A percentile compares a stretch with the other conserved stretches of the same genome.
These are phyloP conservation scores for Rhizoctonia solani DNA, from an alignment of 1,284 basidiomycete genomes.

Conservation along the genomic window DNA sequence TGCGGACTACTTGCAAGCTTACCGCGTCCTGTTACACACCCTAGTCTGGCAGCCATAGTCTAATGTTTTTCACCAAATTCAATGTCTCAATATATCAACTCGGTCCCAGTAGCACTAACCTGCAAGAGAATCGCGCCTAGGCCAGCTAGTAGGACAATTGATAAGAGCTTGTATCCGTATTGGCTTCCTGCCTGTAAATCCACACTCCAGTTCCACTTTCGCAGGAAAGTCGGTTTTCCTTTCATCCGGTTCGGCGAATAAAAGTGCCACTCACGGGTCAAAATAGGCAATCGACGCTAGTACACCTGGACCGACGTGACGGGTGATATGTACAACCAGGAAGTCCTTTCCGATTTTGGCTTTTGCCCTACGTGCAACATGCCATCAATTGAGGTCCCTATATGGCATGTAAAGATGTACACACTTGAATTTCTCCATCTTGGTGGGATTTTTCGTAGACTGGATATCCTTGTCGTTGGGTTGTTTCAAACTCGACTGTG, in stretches of 20 bases:
- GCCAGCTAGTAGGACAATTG: conserved; percentile 82
- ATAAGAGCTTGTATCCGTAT: conserved; percentile 84
- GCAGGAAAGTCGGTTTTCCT: not conserved
- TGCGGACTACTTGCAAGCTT: conserved; percentile 43
- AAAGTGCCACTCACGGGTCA: conserved; percentile 12
- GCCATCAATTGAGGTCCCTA: not conserved
- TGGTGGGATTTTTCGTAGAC: not conserved
- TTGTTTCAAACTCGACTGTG: not conserved
- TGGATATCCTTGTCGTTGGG: not conserved
- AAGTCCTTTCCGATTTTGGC: conserved; percentile 24
- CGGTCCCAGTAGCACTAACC: conserved; percentile 48
- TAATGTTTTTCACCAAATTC: conserved; percentile 36
- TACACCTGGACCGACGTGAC: conserved; percentile 17
- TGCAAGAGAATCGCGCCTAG: conserved; percentile 82
- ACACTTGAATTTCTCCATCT: conserved; percentile 4
- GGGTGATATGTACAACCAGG: conserved; percentile 28
- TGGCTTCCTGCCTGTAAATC: conserved; percentile 74
- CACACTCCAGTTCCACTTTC: conserved; percentile 70
- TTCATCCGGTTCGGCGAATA: not conserved
- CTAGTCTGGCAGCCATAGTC: conserved; percentile 40
- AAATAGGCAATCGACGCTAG: conserved; percentile 31
- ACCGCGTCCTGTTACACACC: conserved; percentile 18
- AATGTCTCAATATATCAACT: conserved; percentile 31
- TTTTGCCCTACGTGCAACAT: not conserved
- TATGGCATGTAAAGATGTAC: not conserved